Evolutionary conservation across 2,329 filamentous ascomycete species (phyloP), one percentile per base, ranked within the genome.

Genomic region (Nemania abortiva): DNA sequence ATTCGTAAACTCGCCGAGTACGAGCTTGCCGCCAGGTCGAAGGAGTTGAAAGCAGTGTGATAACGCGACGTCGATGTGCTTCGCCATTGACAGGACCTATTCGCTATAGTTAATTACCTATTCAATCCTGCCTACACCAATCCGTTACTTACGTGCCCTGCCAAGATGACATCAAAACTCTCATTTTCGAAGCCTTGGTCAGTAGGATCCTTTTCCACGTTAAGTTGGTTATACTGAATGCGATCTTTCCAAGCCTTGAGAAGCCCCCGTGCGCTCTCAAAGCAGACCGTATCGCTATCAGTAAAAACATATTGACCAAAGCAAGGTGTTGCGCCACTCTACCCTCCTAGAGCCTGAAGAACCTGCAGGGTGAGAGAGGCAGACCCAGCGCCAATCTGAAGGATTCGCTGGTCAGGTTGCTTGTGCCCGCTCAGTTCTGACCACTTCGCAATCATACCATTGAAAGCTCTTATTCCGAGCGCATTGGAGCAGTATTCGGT

Each of bases 111-210:
- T n/a, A 57, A 24, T 45, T 37, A 27, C 54, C 13, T 2, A 42
- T 24, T 57, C 7, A 18, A 57, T 9, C n/a, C 20, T 22, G 2
- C 20, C 27, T 27, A 45, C 15, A 27, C 18, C 6, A 3, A 18
- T n/a, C 45, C 9, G 4, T 57, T 15, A 57, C 54, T 57, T 45
- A 57, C 54, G 22, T 57, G 39, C 29, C 56, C 37, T 3, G 39
- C 56, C 39, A 59, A n/a, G 7, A 59, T 34, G 56, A 49, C 27
- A 11, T 59, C 56, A 22, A 47, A 59, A 24, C 56, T 59, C 24
- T 47, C 56, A 4, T 49, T 31, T 50, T 59, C 42, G 56, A 59
- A 50, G 1, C 56, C 56, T 18, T 59, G 56, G 9, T 31, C 6
- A 24, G 42, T 15, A 20, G 42, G 42, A 49, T 50, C 42, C 18